phyloP scores from a whole-genome alignment of 805 yeast genomes.

The Metschnikowia proteae region DNA sequence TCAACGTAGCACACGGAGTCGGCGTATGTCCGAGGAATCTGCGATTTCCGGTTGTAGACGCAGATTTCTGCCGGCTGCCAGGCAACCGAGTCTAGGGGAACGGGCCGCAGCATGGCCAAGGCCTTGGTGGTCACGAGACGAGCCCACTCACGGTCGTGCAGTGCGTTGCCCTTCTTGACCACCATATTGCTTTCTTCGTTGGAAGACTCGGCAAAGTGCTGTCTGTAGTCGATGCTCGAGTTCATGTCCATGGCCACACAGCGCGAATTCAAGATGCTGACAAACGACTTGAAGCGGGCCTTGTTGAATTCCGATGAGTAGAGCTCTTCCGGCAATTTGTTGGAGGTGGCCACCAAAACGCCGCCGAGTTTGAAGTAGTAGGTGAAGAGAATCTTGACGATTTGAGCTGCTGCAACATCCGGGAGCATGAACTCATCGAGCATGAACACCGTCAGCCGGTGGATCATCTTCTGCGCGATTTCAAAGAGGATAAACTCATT shows the following conservation, averaged over 20 bases:
- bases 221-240: constrained; percentile 54
- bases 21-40: constrained; percentile 41
- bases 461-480: constrained; percentile 61
- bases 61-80: constrained; percentile 29
- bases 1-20: constrained; percentile 43
- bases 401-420: constrained; percentile 70
- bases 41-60: constrained; percentile 55
- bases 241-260: constrained; percentile 64
- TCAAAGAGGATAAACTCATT: constrained; percentile 65
- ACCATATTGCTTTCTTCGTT: constrained; percentile 30
- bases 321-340: constrained; percentile 66
- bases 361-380: constrained; percentile 73
- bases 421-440: constrained; percentile 77
- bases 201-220: constrained; percentile 21
- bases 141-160: constrained; percentile 34
- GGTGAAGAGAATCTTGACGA: constrained; percentile 59
- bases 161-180: constrained; percentile 21
- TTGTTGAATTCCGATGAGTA: constrained; percentile 64
- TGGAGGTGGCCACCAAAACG: constrained; percentile 69
- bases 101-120: constrained; percentile 8
- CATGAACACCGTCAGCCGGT: constrained; percentile 53
- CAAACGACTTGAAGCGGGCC: constrained; percentile 54
- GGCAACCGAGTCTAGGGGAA: constrained; percentile 12
- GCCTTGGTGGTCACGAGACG: constrained; percentile 25
- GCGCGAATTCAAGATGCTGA: constrained; percentile 51